A percentile compares a stretch with the other conserved stretches of the same genome.
These are phyloP conservation scores for Hyaloperonospora arabidopsidis DNA, from an alignment of 352 stramenopile species.

Conservation along the genomic window DNA sequence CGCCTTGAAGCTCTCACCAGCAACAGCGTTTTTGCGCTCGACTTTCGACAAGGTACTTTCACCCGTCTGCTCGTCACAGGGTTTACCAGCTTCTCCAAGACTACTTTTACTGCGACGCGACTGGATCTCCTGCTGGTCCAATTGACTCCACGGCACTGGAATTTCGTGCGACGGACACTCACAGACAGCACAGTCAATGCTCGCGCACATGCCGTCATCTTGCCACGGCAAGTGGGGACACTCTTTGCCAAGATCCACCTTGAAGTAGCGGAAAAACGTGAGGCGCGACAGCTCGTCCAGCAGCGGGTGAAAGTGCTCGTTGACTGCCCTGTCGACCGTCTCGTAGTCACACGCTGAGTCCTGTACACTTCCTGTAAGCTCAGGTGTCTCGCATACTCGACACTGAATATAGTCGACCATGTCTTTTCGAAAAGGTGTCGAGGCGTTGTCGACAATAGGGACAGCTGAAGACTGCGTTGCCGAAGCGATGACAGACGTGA, in stretches of 20 bases:
- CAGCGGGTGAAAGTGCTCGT: conserved; percentile 75
- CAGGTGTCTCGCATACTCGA: conserved; percentile 72
- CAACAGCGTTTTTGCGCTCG: conserved; percentile 63
- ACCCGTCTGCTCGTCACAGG: conserved; percentile 61
- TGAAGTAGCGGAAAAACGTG: conserved; percentile 92
- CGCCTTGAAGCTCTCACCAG: conserved; percentile 44
- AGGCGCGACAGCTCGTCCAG: conserved; percentile 67
- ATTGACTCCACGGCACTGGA: conserved; percentile 63
- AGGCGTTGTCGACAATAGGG: not conserved
- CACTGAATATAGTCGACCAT: conserved; percentile 76
- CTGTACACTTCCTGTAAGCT: conserved; percentile 71
- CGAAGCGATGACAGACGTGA: conserved; percentile 1
- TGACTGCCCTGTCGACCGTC: conserved; percentile 76
- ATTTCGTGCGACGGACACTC: conserved; percentile 86
- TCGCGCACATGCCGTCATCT: conserved; percentile 87
- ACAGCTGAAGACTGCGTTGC: conserved; percentile 2
- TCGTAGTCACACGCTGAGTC: conserved; percentile 83
- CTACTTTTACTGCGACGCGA: conserved; percentile 3
- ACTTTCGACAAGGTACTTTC: conserved; percentile 70
- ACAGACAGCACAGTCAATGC: conserved; percentile 84
- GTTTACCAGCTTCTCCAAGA: conserved; percentile 21
- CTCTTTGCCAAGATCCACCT: conserved; percentile 84
- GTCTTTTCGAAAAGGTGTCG: conserved; percentile 42
- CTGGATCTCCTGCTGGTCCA: conserved; percentile 40
- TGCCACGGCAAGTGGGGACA: conserved; percentile 82